phyloP scores from a whole-genome alignment of 108 stramenopile genomes.

The Cyclotella cryptica region DNA sequence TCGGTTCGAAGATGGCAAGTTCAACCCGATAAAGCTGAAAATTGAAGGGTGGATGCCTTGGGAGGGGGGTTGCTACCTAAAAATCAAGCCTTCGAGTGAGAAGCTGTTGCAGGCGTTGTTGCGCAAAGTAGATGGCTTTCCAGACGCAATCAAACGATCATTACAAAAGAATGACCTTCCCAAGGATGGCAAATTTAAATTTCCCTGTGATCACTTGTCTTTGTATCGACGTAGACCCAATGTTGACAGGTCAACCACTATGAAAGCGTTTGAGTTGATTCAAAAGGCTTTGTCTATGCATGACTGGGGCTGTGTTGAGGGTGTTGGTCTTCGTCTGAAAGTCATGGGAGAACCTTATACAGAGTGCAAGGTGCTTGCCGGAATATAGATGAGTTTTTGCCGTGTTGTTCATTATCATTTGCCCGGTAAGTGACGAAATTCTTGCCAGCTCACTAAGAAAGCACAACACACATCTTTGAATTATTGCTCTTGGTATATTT shows the following conservation, averaged over 20 bases:
- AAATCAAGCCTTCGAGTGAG: neutral
- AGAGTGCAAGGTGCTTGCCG: conserved; percentile 2
- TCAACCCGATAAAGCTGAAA: conserved; percentile 3
- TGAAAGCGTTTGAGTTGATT: neutral
- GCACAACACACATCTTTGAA: too few relatives aligned
- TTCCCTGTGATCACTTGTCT: conserved; percentile 5
- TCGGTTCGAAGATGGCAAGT: neutral
- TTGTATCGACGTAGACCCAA: conserved; percentile 5
- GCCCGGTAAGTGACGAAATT: too few relatives aligned
- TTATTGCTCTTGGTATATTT: too few relatives aligned
- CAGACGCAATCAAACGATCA: neutral
- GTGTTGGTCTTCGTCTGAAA: neutral
- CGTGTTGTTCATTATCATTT: too few relatives aligned
- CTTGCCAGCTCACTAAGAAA: too few relatives aligned
- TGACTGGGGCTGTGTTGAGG: conserved; percentile 5
- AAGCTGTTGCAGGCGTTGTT: conserved; percentile 1
- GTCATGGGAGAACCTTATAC: neutral
- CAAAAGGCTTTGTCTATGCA: neutral
- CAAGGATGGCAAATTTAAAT: conserved; percentile 3
- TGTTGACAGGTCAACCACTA: neutral
- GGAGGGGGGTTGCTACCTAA: conserved; percentile 8
- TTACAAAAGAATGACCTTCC: neutral
- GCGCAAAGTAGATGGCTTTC: conserved; percentile 1
- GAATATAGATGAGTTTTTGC: too few relatives aligned
- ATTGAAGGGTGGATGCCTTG: conserved; percentile 7